Percentiles rank a stretch among this genome's conserved stretches.
Conservation (phyloP, 148 eudicot species). For the Gaultheria prostrata region DNA sequence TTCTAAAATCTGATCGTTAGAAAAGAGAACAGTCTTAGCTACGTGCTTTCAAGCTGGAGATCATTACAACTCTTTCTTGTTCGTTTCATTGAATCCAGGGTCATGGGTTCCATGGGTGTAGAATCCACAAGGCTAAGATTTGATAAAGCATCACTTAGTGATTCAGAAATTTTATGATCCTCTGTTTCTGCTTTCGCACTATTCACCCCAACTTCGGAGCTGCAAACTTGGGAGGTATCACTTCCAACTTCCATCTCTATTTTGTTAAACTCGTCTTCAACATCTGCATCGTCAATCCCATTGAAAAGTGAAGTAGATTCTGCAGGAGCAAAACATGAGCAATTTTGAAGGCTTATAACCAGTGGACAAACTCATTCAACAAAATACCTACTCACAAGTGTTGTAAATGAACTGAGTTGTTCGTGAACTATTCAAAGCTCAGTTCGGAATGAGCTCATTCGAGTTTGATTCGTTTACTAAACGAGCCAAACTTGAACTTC, state of each 20-base stretch:
- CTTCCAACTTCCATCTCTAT: constrained; percentile 52
- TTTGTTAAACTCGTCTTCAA: constrained; percentile 63
- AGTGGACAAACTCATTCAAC: not conserved
- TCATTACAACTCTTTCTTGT: constrained; percentile 11
- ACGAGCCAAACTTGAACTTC: no score
- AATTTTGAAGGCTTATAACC: constrained; percentile 8
- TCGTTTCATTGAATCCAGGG: constrained; percentile 10
- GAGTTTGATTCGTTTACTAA: no score
- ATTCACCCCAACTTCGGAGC: constrained; percentile 21
- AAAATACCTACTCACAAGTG: not conserved
- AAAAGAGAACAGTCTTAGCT: not conserved
- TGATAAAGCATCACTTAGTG: constrained; percentile 48
- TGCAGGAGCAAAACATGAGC: constrained; percentile 22
- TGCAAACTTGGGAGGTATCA: constrained; percentile 24
- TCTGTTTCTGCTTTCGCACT: constrained; percentile 18
- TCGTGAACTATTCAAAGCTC: no score
- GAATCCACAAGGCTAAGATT: constrained; percentile 44
- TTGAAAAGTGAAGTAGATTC: constrained; percentile 38
- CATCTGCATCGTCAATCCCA: constrained; percentile 53
- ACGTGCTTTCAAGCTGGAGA: constrained; percentile 24
- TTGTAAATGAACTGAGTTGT: no score
- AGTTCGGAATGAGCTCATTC: no score
- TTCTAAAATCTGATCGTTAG: not conserved
- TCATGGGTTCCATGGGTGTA: constrained; percentile 9
- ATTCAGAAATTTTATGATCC: constrained; percentile 32